Percentiles rank a stretch among this genome's conserved stretches.
Conservation (phyloP, 2,329 filamentous ascomycete species). For the Aureobasidium sp. region DNA sequence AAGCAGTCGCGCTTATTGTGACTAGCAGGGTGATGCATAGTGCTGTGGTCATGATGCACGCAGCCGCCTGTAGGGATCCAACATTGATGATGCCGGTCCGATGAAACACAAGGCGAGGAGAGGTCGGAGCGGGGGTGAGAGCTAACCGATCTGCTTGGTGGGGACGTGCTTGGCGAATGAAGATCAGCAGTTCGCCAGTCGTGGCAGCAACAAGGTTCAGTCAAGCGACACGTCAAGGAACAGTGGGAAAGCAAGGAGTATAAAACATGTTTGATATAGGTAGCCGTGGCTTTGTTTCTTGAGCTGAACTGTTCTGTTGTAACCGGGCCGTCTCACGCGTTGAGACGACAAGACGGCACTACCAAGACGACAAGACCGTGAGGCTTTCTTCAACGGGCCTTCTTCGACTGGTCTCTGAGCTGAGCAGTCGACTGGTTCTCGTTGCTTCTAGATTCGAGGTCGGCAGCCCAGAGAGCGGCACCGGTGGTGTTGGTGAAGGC, state of each 20-base stretch:
- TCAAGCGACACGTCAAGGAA: not conserved
- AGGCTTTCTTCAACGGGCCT: not conserved
- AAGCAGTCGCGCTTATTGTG: not conserved
- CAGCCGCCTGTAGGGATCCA: not conserved
- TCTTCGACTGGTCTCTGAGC: constrained; percentile 25
- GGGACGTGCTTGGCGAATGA: constrained; percentile 9
- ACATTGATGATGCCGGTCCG: not conserved
- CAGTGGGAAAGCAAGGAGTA: not conserved
- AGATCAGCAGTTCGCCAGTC: not conserved
- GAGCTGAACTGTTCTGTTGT: not conserved
- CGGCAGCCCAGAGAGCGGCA: constrained; percentile 88
- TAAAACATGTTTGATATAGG: not conserved
- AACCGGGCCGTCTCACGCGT: not conserved
- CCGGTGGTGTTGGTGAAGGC: constrained; percentile 87
- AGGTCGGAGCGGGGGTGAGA: constrained; percentile 8
- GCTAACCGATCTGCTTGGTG: not conserved
- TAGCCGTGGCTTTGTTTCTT: not conserved
- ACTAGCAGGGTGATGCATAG: not conserved
- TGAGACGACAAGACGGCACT: not conserved
- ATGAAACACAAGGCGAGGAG: constrained; percentile 1
- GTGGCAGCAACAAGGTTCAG: not conserved
- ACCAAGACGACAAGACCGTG: not conserved
- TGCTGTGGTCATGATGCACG: not conserved
- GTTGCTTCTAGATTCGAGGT: constrained; percentile 24
- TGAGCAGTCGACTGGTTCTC: constrained; percentile 22